Percentiles rank a stretch among this genome's conserved stretches.
These are phyloP conservation scores for Xenosphaeropsis pyriputrescens DNA, from an alignment of 2,329 filamentous ascomycete species.

Conservation along the genomic window DNA sequence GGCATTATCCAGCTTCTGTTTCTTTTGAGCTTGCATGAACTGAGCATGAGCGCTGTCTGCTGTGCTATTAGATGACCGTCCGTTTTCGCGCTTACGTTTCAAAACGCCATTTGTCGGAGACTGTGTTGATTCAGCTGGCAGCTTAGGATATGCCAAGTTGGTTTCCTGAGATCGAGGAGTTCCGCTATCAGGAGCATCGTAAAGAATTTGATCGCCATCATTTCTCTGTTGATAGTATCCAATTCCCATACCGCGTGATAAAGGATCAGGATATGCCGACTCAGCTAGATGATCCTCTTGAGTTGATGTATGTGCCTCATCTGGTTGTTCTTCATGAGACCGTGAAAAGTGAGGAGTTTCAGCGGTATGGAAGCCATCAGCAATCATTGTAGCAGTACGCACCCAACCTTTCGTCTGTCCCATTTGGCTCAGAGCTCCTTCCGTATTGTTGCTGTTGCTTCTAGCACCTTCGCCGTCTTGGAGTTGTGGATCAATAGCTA, in stretches of 20 bases:
- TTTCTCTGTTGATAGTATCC: slow-evolving; percentile 15
- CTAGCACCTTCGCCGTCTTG: slow-evolving; percentile 1
- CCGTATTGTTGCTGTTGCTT: too few relatives aligned
- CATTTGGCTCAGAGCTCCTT: too few relatives aligned
- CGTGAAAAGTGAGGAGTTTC: too few relatives aligned
- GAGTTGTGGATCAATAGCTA: slow-evolving; percentile 15
- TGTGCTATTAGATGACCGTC: background rate
- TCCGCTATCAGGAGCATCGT: slow-evolving; percentile 11
- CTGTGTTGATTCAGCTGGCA: background rate
- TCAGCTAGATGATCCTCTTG: too few relatives aligned
- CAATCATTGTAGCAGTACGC: too few relatives aligned
- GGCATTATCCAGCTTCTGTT: slow-evolving; percentile 6
- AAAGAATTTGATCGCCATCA: slow-evolving; percentile 15
- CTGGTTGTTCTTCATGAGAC: too few relatives aligned
- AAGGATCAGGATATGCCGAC: slow-evolving; percentile 10
- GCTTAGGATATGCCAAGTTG: slow-evolving; percentile 1
- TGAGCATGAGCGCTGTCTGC: background rate
- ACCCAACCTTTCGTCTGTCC: too few relatives aligned
- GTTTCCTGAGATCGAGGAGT: background rate
- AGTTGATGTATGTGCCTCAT: too few relatives aligned
- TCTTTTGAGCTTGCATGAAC: slow-evolving; percentile 6
- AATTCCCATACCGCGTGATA: slow-evolving; percentile 15
- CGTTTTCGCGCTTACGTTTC: background rate
- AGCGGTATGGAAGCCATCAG: too few relatives aligned
- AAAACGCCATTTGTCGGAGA: background rate